Base-by-base conservation (phyloP, 306 rosid species). In the Spatholobus suberectus region DNA sequence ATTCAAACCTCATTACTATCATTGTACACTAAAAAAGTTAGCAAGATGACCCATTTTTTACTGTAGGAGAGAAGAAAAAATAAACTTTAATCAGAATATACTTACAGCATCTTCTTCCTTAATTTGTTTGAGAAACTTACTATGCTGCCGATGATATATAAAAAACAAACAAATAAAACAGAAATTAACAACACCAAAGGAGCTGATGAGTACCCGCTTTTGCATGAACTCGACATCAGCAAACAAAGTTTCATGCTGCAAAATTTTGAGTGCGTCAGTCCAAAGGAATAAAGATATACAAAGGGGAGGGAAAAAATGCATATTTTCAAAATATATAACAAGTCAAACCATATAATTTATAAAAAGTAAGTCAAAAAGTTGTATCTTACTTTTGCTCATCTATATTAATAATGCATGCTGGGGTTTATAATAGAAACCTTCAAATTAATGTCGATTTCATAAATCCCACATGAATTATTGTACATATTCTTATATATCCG, bases 171-270 rank as follows among this genome's bases (percentile, higher is more conserved):
- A 59, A 18, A 72, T 20, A 43, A 41, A 63, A 63, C 11, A 82
- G 1, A 51, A 82, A 24, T 27, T 24, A 71, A 24, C 52, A 15
- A 15, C 5, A 20, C 0, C 0, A 23, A 43, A 32, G 32, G 69
- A 87, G 34, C 58, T 0, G 23, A 67, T 74, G 38, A 26, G 8
- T 92, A 96, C 99, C 97, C 98, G 89, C 52, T 96, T 96, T 78
- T 93, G 98, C 99, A 93, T 96, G 87, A 87, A 93, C 87, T 92
- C 98, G 29, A 96, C 91, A 69, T 96, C 98, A 24, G 96, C 92
- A 41, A 87, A 86, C 84, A 96, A 82, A 40, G 90, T 85, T 85
- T 96, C 99, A 69, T 96, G 90, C 99, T 95, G 90, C 6, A 82
- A 77, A 43, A 29, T 34, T 7, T 61, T 8, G 5, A 46, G 24